These are phyloP conservation scores for Eustoma russellianum DNA, from an alignment of 257 asterid species.

Conservation along the genomic window DNA sequence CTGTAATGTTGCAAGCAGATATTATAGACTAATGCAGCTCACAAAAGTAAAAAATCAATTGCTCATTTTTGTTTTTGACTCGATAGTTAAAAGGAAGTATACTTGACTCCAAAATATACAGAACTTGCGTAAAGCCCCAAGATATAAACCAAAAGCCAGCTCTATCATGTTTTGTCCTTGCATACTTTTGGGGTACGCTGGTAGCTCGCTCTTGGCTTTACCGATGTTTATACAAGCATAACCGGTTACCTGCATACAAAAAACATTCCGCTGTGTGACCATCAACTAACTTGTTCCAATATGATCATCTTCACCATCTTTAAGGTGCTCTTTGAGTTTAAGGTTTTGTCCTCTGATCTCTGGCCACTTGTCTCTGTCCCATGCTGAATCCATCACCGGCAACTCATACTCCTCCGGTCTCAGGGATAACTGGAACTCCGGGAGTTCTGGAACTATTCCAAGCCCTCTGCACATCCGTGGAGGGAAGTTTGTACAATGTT, in stretches of 20 bases:
- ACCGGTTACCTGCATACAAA: conserved; percentile 5
- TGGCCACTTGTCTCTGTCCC: conserved; percentile 41
- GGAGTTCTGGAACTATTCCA: conserved; percentile 54
- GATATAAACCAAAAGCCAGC: too few relatives aligned
- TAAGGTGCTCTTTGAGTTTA: conserved; percentile 35
- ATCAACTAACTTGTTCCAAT: too few relatives aligned
- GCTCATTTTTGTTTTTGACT: too few relatives aligned
- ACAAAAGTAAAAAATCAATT: too few relatives aligned
- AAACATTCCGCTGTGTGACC: background rate
- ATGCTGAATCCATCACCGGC: conserved; percentile 48
- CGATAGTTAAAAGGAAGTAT: too few relatives aligned
- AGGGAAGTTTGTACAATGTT: background rate
- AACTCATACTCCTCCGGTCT: conserved; percentile 67
- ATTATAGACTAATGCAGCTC: too few relatives aligned
- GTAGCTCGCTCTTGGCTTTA: too few relatives aligned
- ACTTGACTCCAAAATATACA: too few relatives aligned
- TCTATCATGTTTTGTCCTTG: too few relatives aligned
- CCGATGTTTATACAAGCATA: background rate
- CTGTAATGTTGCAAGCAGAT: too few relatives aligned
- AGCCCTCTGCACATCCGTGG: conserved; percentile 27
- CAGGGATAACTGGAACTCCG: conserved; percentile 68
- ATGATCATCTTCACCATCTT: conserved; percentile 21
- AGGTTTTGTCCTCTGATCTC: conserved; percentile 21
- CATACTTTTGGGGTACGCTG: too few relatives aligned
- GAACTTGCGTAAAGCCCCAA: too few relatives aligned